Evolutionary conservation across 257 asterid species (phyloP).

Genomic region (Marsdenia floribunda): DNA sequence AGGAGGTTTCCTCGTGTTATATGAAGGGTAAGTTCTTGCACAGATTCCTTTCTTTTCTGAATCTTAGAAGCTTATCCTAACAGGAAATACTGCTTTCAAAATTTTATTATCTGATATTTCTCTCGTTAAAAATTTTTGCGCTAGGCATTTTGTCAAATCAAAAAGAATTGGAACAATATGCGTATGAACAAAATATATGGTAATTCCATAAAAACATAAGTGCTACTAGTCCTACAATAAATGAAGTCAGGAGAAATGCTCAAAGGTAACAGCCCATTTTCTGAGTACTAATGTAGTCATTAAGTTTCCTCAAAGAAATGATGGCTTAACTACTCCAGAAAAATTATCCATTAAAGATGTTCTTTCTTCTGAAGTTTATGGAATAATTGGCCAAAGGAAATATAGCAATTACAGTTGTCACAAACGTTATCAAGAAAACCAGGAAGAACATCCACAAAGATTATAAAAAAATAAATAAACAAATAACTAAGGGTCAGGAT

Average conservation of each 20-base stretch:
- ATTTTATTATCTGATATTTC: not conserved
- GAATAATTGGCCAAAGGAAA: constrained; percentile 13
- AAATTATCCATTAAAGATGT: no score
- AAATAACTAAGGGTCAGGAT: not conserved
- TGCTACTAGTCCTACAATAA: no score
- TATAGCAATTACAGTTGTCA: not conserved
- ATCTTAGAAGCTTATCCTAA: not conserved
- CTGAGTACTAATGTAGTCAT: no score
- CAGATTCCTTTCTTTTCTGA: no score
- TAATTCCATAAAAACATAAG: not conserved
- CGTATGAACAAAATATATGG: no score
- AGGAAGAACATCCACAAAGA: not conserved
- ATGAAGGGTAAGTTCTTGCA: not conserved
- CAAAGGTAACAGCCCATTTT: no score
- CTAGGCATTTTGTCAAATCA: not conserved
- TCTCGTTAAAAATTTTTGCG: not conserved
- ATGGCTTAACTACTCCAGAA: no score
- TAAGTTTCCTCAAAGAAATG: no score
- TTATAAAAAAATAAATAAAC: constrained; percentile 37
- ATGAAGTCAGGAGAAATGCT: no score
- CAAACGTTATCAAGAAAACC: constrained; percentile 14
- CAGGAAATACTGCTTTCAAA: not conserved
- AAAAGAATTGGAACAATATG: not conserved
- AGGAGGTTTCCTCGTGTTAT: not conserved
- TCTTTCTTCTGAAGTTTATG: no score